Evolutionary conservation across 352 stramenopile species (phyloP).

Genomic region (Pythium sukuiense): DNA sequence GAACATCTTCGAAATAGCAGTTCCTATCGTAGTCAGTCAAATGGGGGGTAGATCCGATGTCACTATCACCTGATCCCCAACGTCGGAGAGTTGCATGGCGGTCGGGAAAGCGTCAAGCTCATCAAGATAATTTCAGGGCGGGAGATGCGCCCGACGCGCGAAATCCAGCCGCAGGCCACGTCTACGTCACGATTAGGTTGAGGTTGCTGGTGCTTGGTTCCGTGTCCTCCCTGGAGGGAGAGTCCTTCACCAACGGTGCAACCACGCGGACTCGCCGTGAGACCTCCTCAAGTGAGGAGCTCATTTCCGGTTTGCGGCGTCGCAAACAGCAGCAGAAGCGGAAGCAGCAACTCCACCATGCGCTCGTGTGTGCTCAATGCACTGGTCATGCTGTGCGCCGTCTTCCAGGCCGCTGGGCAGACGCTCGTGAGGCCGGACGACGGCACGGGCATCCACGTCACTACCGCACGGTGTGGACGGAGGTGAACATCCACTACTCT

Average conservation of each 20-base stretch:
- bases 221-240: too few relatives aligned
- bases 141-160: too few relatives aligned
- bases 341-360: background rate
- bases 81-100: background rate
- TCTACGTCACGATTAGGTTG: too few relatives aligned
- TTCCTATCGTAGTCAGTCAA: background rate
- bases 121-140: background rate
- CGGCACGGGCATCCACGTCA: conserved; percentile 43
- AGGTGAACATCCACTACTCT: conserved; percentile 40
- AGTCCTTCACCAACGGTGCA: too few relatives aligned
- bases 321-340: background rate
- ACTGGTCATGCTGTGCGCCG: background rate
- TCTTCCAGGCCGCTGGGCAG: conserved; percentile 3
- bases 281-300: background rate
- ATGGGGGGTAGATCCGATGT: background rate
- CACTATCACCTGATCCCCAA: background rate
- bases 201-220: too few relatives aligned
- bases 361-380: background rate
- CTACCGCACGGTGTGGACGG: conserved; percentile 34
- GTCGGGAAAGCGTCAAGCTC: background rate
- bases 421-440: conserved; percentile 23
- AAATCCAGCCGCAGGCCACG: too few relatives aligned
- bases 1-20: background rate
- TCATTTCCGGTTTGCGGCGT: background rate
- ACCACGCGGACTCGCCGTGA: too few relatives aligned